A percentile compares a stretch with the other conserved stretches of the same genome.
These are phyloP conservation scores for Rosa hybrid DNA, from an alignment of 331 rosid species.

Conservation along the genomic window DNA sequence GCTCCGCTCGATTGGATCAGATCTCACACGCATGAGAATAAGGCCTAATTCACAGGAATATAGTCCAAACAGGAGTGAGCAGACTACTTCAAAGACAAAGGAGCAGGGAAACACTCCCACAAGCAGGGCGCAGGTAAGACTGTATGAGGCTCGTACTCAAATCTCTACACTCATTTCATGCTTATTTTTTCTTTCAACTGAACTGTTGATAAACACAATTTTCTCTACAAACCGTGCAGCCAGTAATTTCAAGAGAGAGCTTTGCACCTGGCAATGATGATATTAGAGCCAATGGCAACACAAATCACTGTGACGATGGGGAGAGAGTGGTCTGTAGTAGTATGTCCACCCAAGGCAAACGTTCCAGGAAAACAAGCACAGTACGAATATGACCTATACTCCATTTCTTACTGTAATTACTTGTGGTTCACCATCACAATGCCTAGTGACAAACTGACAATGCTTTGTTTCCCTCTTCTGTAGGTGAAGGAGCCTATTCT, in stretches of 20 bases:
- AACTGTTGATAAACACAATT: neutral
- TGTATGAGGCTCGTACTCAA: neutral
- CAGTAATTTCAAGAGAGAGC: slow-evolving; percentile 82
- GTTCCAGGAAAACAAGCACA: slow-evolving; percentile 86
- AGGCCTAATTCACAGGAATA: slow-evolving; percentile 46
- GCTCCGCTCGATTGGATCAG: slow-evolving; percentile 91
- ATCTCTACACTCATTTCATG: neutral
- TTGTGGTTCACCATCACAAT: neutral
- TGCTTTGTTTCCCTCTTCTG: slow-evolving; percentile 19
- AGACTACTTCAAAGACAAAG: slow-evolving; percentile 42
- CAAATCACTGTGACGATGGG: slow-evolving; percentile 48
- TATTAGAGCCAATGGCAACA: neutral
- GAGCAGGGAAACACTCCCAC: slow-evolving; percentile 70
- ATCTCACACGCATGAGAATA: slow-evolving; percentile 83
- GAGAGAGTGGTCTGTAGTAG: slow-evolving; percentile 50
- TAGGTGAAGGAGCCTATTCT: slow-evolving; percentile 94
- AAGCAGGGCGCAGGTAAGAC: slow-evolving; percentile 61
- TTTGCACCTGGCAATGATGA: slow-evolving; percentile 42
- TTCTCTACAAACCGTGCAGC: slow-evolving; percentile 45
- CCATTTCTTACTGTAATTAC: neutral
- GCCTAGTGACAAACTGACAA: neutral
- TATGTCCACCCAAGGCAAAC: slow-evolving; percentile 60
- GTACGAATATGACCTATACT: slow-evolving; percentile 37
- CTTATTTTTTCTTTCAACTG: neutral
- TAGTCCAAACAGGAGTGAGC: slow-evolving; percentile 53